A percentile compares a stretch with the other conserved stretches of the same genome.
These are phyloP conservation scores for Colletotrichum cuscutae DNA, from an alignment of 2,329 filamentous ascomycete species.

Conservation along the genomic window DNA sequence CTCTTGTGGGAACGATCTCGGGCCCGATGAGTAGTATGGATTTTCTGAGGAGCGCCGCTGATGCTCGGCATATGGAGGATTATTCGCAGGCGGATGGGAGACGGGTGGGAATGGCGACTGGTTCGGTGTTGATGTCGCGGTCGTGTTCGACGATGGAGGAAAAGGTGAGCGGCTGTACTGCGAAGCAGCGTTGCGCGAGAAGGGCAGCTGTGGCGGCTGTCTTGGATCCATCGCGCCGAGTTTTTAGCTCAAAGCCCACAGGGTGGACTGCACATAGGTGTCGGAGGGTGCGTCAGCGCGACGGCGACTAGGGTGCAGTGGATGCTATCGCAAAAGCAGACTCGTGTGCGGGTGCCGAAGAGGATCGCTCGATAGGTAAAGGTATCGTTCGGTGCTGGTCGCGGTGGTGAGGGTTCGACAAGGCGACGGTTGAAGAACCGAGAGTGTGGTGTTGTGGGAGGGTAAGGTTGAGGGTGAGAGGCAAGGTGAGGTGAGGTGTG, in stretches of 20 bases:
- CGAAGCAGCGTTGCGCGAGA: slow-evolving; percentile 41
- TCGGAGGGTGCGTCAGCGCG: slow-evolving; percentile 16
- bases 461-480: background rate
- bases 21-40: slow-evolving; percentile 50
- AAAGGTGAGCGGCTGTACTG: slow-evolving; percentile 44
- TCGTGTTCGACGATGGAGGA: slow-evolving; percentile 24
- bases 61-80: slow-evolving; percentile 44
- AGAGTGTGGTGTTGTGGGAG: background rate
- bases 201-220: slow-evolving; percentile 46
- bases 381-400: slow-evolving; percentile 18
- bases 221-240: slow-evolving; percentile 47
- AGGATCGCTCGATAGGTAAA: background rate
- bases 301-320: slow-evolving; percentile 14
- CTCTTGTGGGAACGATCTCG: slow-evolving; percentile 47
- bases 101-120: slow-evolving; percentile 36
- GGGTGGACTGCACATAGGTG: slow-evolving; percentile 28
- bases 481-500: background rate
- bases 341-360: slow-evolving; percentile 2
- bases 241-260: slow-evolving; percentile 46
- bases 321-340: slow-evolving; percentile 21
- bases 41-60: slow-evolving; percentile 55
- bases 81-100: slow-evolving; percentile 29
- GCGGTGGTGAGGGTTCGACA: background rate
- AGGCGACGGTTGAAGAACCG: background rate
- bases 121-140: slow-evolving; percentile 27